Evolutionary conservation across 257 asterid species (phyloP).

Genomic region (Scutellaria barbata): DNA sequence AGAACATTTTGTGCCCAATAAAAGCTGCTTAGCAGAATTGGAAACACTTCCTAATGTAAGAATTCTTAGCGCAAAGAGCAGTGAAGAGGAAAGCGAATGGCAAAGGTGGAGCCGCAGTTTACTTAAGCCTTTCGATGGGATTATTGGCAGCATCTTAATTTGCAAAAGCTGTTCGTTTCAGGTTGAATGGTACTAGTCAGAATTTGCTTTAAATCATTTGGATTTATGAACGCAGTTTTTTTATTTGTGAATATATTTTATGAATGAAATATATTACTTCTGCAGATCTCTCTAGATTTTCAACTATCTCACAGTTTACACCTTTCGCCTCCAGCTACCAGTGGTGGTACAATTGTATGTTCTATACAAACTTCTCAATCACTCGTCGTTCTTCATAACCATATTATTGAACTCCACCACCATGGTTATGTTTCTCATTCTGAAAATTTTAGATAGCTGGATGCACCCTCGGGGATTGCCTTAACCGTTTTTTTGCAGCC

Average conservation of each 20-base stretch:
- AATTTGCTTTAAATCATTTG: constrained; percentile 32
- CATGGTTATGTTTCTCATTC: constrained; percentile 30
- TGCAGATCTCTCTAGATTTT: constrained; percentile 84
- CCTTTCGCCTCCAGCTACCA: constrained; percentile 58
- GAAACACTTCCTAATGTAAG: constrained; percentile 52
- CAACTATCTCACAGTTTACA: constrained; percentile 83
- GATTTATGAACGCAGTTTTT: not conserved
- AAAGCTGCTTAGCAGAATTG: constrained; percentile 63
- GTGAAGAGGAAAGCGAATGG: constrained; percentile 51
- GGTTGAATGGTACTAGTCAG: constrained; percentile 83
- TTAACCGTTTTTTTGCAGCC: constrained; percentile 64
- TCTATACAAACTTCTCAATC: not conserved
- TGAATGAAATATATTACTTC: constrained; percentile 17
- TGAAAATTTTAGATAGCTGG: constrained; percentile 58
- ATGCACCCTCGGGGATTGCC: constrained; percentile 79
- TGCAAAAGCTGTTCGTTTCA: constrained; percentile 93
- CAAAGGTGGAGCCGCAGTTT: constrained; percentile 72
- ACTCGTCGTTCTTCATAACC: not conserved
- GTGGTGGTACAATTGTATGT: constrained; percentile 68
- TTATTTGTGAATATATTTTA: constrained; percentile 6
- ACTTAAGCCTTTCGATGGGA: constrained; percentile 90
- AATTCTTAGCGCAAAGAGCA: constrained; percentile 45
- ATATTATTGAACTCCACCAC: constrained; percentile 17
- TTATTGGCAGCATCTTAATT: constrained; percentile 71
- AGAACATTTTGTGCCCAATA: constrained; percentile 52